Base-by-base conservation (phyloP, 2,329 filamentous ascomycete species). In the Colletotrichum zoysiae region DNA sequence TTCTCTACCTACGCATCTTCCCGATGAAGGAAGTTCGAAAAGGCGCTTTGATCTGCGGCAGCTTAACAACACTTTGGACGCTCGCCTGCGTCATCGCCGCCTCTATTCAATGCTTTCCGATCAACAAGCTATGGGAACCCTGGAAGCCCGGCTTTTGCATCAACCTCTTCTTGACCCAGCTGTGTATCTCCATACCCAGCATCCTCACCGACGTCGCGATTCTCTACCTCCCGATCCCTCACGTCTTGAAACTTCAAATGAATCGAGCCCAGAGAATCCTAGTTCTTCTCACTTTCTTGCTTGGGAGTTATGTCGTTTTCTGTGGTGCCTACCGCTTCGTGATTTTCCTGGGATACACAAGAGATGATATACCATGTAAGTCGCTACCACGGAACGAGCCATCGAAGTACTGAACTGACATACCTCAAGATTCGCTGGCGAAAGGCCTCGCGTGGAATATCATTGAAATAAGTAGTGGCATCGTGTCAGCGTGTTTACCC, bases 1-100 rank as follows among this genome's bases (percentile, higher is more conserved):
- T 82, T 55, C 83, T 86, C 70, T 85, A 85, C 65, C 76, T 83
- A 5, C 78, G 80, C 38, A 82, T 85, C 61, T 85, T 85, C 46
- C 81, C 82, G 0, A 76, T 76, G 0, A 74, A 58, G 3, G 70
- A 56, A 0, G 80, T 82, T 20, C 77, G 78, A 11, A 72, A 50
- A 20, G 70, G 70, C 2, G 70, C 70, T 5, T 60, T 60, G 55
- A 72, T 72, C 16, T 72, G 70, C 5, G 70, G 70, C 14, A 65
- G 70, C 9, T 4, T 72, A 8, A 72, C 70, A 2, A 50, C 55
- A 0, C 20, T 60, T 1, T 72, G 70, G 70, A 72, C 70, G 5
- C 30, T 72, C 9, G 70, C 59, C 33, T 72, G 70, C 33, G 48
- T 72, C 33, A 64, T 72, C 20, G 70, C 70, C 18, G 70, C 70